Base-by-base conservation (phyloP, 1,139 yeast species). In the Taphrina flavorubra region DNA sequence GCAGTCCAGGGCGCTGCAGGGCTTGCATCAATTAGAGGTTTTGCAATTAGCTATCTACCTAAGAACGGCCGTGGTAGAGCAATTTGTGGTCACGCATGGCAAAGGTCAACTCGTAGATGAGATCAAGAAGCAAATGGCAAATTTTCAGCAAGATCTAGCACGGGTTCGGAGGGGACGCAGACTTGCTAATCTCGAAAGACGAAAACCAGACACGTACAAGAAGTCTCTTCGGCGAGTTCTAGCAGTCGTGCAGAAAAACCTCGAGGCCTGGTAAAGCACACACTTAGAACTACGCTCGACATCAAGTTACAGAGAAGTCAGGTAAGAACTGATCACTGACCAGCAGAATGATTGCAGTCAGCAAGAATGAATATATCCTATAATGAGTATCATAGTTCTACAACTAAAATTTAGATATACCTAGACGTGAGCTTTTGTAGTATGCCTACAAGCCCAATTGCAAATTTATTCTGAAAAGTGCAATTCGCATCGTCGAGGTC, bases 71-170 rank as follows among this genome's bases (percentile, higher is more conserved):
- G 13, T 56, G 14, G 47, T n/a, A 36, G 8, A 11, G 36, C 25
- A 37, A 36, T 31, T 56, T 37, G 36, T 25, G 13, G n/a, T 39
- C 16, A 56, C 60, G 13, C 60, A 56, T 20, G 60, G 34, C 8
- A 34, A 37, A 25, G 18, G 44, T 7, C 49, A 8, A 16, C 39
- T 56, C 18, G n/a, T 39, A 10, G 36, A 40, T 13, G 16, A 14
- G 20, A 39, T 40, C 36, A n/a, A n/a, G 25, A 10, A 37, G 60
- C 36, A n/a, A 10, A 20, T 56, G 11, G 18, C 25, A n/a, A 31
- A 39, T 13, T 39, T 56, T 20, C 47, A 40, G 60, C 46, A 37
- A n/a, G 60, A 56, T 18, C 34, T 53, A n/a, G 20, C 57, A 36
- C 20, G 31, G 16, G 11, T 31, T 36, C 7, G 1, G 6, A 6